Evolutionary conservation across 164 flowering plant genomes (phyloP), one percentile per base, ranked within the genome.

Genomic region (Echeveria elegans): DNA sequence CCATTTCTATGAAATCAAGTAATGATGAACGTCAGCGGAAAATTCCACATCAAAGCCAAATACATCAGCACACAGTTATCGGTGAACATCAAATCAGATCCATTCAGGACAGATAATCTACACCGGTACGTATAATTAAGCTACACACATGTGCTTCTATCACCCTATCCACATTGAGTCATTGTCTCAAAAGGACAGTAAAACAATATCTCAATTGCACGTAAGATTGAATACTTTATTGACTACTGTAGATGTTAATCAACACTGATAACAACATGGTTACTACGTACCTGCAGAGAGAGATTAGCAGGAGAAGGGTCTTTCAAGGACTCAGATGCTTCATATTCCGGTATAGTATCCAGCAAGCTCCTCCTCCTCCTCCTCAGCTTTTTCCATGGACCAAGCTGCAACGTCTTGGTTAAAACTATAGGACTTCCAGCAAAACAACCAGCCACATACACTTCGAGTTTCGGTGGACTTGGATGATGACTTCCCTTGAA

Each of bases 271-370:
- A n/a, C n/a, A n/a, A n/a, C n/a, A n/a, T n/a, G n/a, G n/a, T n/a
- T n/a, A n/a, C n/a, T n/a, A n/a, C n/a, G n/a, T 34, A 34, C 37
- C 37, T 34, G 37, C 37, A 34, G 37, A 3, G 37, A 34, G 37
- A 34, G 37, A 34, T 34, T 34, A 34, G 37, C 37, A 3, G 37
- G 37, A 34, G 37, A 7, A 34, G 21, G 15, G 52, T 80, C 77
- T 67, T 74, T 76, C 56, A 70, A 75, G 67, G 59, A 32, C 75
- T 77, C 87, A 15, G 76, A 67, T 29, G 87, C 61, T 34, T 82
- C 93, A 72, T 82, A 59, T 73, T 91, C 97, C 3, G 93, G 93
- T 60, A 88, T 91, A 0, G 93, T 74, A 68, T 86, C 84, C 70
- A 91, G 69, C 81, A 72, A 72, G 15, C 80, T 83, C 71, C 76